Percentiles rank a stretch among this genome's conserved stretches.
Conservation (phyloP, 164 flowering plant species). For the Vitis labrusca region DNA sequence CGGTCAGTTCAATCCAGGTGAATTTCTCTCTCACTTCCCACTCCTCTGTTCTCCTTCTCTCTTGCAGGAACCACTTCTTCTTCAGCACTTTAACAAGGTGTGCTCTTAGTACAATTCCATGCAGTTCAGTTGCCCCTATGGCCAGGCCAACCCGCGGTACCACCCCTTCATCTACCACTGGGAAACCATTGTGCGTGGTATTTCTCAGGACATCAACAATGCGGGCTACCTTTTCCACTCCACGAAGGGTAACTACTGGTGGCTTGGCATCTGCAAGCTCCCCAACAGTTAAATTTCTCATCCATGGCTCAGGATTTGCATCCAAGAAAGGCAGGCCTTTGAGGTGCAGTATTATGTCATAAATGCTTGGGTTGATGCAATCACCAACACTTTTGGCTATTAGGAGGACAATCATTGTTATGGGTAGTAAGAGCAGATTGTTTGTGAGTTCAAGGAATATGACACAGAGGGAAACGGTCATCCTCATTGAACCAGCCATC, state of each 20-base stretch:
- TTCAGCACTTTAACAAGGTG: constrained; percentile 66
- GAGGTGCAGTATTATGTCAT: constrained; percentile 75
- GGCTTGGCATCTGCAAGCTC: constrained; percentile 84
- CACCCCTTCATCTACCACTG: constrained; percentile 66
- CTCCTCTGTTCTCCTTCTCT: constrained; percentile 66
- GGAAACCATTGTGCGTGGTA: constrained; percentile 86
- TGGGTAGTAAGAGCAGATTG: constrained; percentile 82
- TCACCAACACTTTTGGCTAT: constrained; percentile 92
- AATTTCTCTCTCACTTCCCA: constrained; percentile 75
- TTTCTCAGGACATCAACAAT: constrained; percentile 68
- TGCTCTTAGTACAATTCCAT: constrained; percentile 73
- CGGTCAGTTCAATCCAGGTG: constrained; percentile 70
- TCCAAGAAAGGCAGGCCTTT: constrained; percentile 90
- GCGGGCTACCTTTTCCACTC: constrained; percentile 75
- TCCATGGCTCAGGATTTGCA: constrained; percentile 86
- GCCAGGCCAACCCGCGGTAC: constrained; percentile 37
- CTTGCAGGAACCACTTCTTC: constrained; percentile 73
- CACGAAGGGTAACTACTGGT: constrained; percentile 56
- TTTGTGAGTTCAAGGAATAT: constrained; percentile 95
- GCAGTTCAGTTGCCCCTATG: constrained; percentile 50
- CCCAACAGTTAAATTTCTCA: constrained; percentile 80
- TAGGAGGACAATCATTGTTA: constrained; percentile 86
- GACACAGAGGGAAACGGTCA: constrained; percentile 96
- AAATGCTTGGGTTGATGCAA: constrained; percentile 77
- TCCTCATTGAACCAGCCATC: constrained; percentile 96